A percentile compares a stretch with the other conserved stretches of the same genome.
These are phyloP conservation scores for Bipolaris bicolor DNA, from an alignment of 2,329 filamentous ascomycete genomes.

Conservation along the genomic window DNA sequence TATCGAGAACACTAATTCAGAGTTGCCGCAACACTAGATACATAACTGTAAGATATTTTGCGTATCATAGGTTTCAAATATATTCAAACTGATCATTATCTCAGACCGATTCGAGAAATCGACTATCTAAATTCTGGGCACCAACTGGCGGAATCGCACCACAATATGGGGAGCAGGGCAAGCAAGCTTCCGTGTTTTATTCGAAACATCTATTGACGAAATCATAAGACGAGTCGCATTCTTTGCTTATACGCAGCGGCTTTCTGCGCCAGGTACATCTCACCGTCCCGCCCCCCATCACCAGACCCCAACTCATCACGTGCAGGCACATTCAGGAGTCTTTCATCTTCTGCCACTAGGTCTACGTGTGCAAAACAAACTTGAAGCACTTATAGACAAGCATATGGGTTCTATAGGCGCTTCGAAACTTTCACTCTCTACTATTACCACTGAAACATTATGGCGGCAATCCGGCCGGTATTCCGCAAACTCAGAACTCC, in stretches of 20 bases:
- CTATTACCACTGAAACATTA: constrained; percentile 80
- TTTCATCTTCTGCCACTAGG: constrained; percentile 93
- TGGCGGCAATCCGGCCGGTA: constrained; percentile 86
- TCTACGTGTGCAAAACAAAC: constrained; percentile 83
- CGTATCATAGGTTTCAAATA: background rate
- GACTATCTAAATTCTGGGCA: constrained; percentile 78
- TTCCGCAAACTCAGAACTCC: constrained; percentile 80
- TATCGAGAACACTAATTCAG: constrained; percentile 12
- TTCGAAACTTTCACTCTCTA: constrained; percentile 81
- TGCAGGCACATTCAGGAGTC: constrained; percentile 80
- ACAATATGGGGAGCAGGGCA: constrained; percentile 56
- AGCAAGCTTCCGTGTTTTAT: background rate
- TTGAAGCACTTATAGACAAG: constrained; percentile 83
- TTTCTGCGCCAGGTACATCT: constrained; percentile 52
- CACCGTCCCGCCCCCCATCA: background rate
- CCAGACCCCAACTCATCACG: constrained; percentile 26
- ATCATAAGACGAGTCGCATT: constrained; percentile 48
- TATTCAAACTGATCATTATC: background rate
- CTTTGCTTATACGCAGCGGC: constrained; percentile 53
- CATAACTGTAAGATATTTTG: constrained; percentile 46
- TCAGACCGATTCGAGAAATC: constrained; percentile 62
- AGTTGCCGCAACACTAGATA: constrained; percentile 27
- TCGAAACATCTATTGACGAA: constrained; percentile 5
- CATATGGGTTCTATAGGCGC: constrained; percentile 85
- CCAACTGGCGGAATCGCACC: constrained; percentile 73